Evolutionary conservation across 2,329 filamentous ascomycete species (phyloP), one percentile per base, ranked within the genome.

Genomic region (Coccinonectria pachysandricola): DNA sequence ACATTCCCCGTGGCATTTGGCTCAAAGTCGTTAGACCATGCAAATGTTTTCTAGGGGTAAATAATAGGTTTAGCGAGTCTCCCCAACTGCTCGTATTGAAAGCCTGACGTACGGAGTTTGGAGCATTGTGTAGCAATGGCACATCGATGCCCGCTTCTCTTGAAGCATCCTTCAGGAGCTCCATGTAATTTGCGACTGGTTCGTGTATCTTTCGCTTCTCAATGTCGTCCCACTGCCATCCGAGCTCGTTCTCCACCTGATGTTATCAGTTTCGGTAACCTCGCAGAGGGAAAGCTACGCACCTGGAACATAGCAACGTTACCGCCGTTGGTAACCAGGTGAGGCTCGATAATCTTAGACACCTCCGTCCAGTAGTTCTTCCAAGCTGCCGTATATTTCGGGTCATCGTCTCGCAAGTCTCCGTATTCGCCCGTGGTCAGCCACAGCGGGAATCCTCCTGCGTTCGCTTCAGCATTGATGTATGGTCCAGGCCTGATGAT

Each of bases 361-460:
- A 71, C 60, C 9, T 59, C 56, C 7, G 56, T 50, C 48, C 66
- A 64, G 41, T 69, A 75, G 2, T 66, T 65, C 4, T 56, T 61
- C 62, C 68, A 68, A 1, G 69, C 68, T 8, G 56, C 51, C 2
- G 62, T 68, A 43, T 65, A 73, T 23, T 60, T 54, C 4, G 59
- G 45, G 32, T 75, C 61, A 20, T 72, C 62, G 28, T 71, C 56
- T 16, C 71, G 54, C 10, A 72, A 49, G 12, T 46, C 41, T 3
- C 71, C 71, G 25, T 71, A 71, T 14, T 57, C 69, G 21, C 71
- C 73, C 1, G 72, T 75, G 0, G 71, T 76, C 5, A 72, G 47
- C 71, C 73, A 79, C 1, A 73, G 52, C 0, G 74, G 70, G 30
- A 75, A 71, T 0, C 74, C 74, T 16, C 75, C 74, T 1, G 65